Evolutionary conservation across 208 protist genomes (phyloP).

Genomic region (Trypanosoma grayi): DNA sequence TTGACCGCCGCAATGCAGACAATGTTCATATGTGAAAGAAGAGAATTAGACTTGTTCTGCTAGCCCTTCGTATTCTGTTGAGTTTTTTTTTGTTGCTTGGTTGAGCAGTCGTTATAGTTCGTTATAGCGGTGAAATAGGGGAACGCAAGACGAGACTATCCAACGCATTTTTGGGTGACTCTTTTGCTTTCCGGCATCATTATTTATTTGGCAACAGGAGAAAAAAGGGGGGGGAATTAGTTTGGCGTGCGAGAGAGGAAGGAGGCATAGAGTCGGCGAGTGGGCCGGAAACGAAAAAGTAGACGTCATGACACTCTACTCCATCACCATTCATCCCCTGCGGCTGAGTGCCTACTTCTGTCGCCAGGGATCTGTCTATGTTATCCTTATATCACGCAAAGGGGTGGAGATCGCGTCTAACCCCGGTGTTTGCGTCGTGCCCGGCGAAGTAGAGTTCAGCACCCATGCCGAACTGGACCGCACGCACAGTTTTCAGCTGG

Average conservation of each 20-base stretch:
- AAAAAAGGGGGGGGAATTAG: slow-evolving; percentile 5
- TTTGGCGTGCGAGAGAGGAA: not conserved
- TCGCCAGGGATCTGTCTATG: slow-evolving; percentile 51
- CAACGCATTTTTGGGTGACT: too few species aligned
- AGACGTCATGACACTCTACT: slow-evolving; percentile 83
- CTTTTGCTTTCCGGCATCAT: too few species aligned
- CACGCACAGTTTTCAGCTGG: slow-evolving; percentile 52
- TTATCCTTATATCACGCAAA: slow-evolving; percentile 74
- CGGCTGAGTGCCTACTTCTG: slow-evolving; percentile 78
- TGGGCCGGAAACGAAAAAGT: too few species aligned
- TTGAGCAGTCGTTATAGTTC: too few species aligned
- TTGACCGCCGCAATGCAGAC: too few species aligned
- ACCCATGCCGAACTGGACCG: slow-evolving; percentile 46
- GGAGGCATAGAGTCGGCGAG: too few species aligned
- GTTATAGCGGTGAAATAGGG: too few species aligned
- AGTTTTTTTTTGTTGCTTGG: slow-evolving; percentile 7
- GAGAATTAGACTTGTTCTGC: slow-evolving; percentile 6
- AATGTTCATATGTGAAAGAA: too few species aligned
- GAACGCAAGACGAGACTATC: too few species aligned
- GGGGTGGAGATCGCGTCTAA: slow-evolving; percentile 64
- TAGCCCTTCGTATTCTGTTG: not conserved
- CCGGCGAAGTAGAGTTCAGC: slow-evolving; percentile 74
- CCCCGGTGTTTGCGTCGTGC: slow-evolving; percentile 49
- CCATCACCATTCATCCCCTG: slow-evolving; percentile 70
- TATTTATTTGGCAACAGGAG: slow-evolving; percentile 6